phyloP scores from a whole-genome alignment of 345 rosid species.

The Moringa oleifera region DNA sequence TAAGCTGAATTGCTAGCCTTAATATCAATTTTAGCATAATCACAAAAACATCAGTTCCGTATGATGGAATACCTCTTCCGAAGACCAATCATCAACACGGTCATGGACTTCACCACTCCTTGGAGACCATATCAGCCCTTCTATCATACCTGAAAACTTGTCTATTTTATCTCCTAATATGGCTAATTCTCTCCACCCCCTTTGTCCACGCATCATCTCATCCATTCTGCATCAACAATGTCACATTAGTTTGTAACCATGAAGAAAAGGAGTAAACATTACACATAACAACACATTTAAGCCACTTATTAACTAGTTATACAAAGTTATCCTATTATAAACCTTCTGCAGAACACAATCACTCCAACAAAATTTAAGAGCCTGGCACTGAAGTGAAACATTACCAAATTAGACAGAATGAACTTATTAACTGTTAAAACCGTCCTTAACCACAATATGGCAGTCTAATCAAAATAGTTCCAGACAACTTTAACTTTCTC shows the following conservation, averaged over 20 bases:
- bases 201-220: slow-evolving; percentile 91
- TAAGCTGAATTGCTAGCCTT: too few species aligned
- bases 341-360: background rate
- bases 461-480: background rate
- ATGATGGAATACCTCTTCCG: slow-evolving; percentile 49
- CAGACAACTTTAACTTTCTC: background rate
- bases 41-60: too few species aligned
- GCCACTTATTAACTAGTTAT: background rate
- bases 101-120: slow-evolving; percentile 46
- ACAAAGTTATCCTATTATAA: background rate
- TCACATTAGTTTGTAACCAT: background rate
- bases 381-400: background rate
- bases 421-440: background rate
- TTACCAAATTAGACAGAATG: background rate
- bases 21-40: too few species aligned
- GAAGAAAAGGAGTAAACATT: background rate
- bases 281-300: too few species aligned
- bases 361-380: too few species aligned
- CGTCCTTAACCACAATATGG: background rate
- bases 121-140: slow-evolving; percentile 87
- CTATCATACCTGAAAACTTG: slow-evolving; percentile 70
- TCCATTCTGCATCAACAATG: slow-evolving; percentile 58
- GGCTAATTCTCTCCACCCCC: slow-evolving; percentile 88
- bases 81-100: slow-evolving; percentile 43
- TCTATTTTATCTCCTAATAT: slow-evolving; percentile 72